Evolutionary conservation across 371 early-diverging fungal species (phyloP), one percentile per base, ranked within the genome.

Genomic region (Mucor mucedo): DNA sequence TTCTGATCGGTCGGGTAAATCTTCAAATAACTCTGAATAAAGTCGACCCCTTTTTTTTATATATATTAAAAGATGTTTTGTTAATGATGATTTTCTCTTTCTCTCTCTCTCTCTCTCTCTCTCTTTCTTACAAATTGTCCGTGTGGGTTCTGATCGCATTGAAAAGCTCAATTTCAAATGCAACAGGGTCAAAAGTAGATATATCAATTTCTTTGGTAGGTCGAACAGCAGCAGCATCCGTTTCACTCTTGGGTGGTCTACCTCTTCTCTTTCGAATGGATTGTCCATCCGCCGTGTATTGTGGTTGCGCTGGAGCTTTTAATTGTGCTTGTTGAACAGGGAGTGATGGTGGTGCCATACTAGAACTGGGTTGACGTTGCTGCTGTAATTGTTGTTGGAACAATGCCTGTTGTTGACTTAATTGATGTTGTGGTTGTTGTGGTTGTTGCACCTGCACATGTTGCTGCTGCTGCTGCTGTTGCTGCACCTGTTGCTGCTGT

Each of bases 11-110:
- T 86, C 87, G 0, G 96, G 96, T 11, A 95, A 74, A 39, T 89
- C 88, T 49, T 87, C 75, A 72, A 96, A 97, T 45, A 91, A 73
- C 55, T 91, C 93, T 8, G 88, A 73, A 32, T 92, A 70, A n/a
- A 76, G 72, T 8, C 90, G 86, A 28, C 85, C 90, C 50, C 88
- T 88, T 63, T 30, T 10, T n/a, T n/a, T n/a, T n/a, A n/a, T n/a
- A n/a, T n/a, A n/a, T n/a, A n/a, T n/a, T n/a, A n/a, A n/a, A n/a
- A 28, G 16, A 28, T 48, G 21, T 21, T 21, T 21, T 21, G 21
- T 21, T 21, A 21, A 21, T 21, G 21, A 21, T 21, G 21, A 21
- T 21, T 21, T 1, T 21, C 21, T 21, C 21, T 21, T 1, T 21
- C 21, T 21, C 21, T 21, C 21, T 21, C 21, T 21, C 21, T 21